Evolutionary conservation across 1,284 basidiomycete species (phyloP), one percentile per base, ranked within the genome.

Genomic region (Rhodotorula sp.): DNA sequence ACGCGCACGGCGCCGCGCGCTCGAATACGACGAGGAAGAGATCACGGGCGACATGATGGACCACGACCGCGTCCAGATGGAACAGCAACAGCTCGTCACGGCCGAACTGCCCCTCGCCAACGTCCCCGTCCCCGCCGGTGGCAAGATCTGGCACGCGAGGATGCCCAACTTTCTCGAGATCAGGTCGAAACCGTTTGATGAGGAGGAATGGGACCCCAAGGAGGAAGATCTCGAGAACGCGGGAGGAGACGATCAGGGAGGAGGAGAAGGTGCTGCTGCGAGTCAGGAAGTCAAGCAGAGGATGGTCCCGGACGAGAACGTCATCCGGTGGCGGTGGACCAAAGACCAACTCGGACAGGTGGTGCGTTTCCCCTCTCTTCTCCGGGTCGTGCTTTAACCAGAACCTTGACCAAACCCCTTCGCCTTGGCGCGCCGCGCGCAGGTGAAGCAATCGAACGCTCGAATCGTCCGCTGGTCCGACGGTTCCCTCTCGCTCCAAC

Each of bases 391-490:
- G 20, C 64, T 29, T 29, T 29, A 26, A 52, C 26, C 39, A 49
- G 29, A 15, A 15, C 20, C 12, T 51, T 58, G 12, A 47, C n/a
- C 26, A 31, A 34, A 48, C 21, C 20, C 43, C 26, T 23, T 29
- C 29, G 29, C 29, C 29, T 29, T 29, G 4, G 34, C 34, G 34
- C 34, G 16, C 15, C 59, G 48, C 26, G 0, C 16, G 7, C 80
- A 92, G 89, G 84, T 84, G 77, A 87, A 89, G 74, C 89, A 94
- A 83, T 92, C 92, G 15, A 97, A 97, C 80, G 87, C 89, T 73
- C 89, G 93, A 23, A 85, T 95, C 52, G 88, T 97, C 67, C 88
- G 89, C 14, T 97, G 93, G 93, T 95, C 92, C 31, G 94, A 97
- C 79, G 93, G 93, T 39, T 87, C 90, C 21, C 83, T 92, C 74